Percentiles rank a stretch among this genome's conserved stretches.
phyloP scores from a whole-genome alignment of 768 basidiomycete species.

The Lentinula boryana region DNA sequence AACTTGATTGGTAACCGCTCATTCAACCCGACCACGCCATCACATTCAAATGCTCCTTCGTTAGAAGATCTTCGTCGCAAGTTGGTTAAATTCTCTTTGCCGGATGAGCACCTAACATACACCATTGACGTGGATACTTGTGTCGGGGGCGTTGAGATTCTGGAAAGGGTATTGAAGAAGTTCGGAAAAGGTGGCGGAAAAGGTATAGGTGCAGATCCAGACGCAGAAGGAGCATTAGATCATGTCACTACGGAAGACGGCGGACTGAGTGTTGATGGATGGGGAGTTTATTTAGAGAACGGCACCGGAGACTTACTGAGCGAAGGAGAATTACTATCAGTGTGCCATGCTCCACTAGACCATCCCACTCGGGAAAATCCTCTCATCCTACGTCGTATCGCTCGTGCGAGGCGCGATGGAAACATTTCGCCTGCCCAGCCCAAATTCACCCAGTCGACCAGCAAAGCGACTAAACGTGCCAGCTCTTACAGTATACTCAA shows the following conservation, averaged over 20 bases:
- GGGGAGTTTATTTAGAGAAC: constrained; percentile 76
- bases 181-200: constrained; percentile 61
- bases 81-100: constrained; percentile 82
- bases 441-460: constrained; percentile 25
- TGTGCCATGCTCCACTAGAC: constrained; percentile 78
- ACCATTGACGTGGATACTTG: constrained; percentile 82
- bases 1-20: constrained; percentile 55
- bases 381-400: constrained; percentile 61
- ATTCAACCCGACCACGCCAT: constrained; percentile 40
- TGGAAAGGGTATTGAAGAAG: constrained; percentile 87
- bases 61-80: constrained; percentile 79
- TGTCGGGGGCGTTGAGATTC: constrained; percentile 75
- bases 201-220: constrained; percentile 19
- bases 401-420: constrained; percentile 33
- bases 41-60: constrained; percentile 40
- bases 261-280: constrained; percentile 79
- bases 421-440: constrained; percentile 26
- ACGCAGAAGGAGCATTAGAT: constrained; percentile 37
- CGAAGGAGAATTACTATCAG: constrained; percentile 72
- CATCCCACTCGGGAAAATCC: constrained; percentile 78
- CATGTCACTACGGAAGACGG: constrained; percentile 67
- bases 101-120: constrained; percentile 72
- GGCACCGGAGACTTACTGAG: constrained; percentile 68
- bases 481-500: constrained; percentile 93
- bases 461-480: constrained; percentile 77